phyloP scores from a whole-genome alignment of 495 filamentous ascomycete genomes.

The Lasiosphaeris hirsuta region DNA sequence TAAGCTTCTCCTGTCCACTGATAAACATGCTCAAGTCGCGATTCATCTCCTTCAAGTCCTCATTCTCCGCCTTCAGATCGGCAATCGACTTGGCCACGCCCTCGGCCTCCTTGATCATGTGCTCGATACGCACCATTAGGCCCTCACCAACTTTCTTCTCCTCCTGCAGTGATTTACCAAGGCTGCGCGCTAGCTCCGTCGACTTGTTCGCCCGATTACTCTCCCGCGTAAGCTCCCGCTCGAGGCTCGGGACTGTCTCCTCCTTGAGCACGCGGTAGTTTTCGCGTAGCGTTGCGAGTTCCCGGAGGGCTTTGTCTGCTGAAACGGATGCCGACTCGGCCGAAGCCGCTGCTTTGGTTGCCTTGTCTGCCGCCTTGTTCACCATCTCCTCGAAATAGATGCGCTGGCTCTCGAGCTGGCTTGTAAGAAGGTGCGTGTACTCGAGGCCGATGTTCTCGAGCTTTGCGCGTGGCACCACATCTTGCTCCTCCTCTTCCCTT shows the following conservation, averaged over 20 bases:
- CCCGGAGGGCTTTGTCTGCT: constrained; percentile 49
- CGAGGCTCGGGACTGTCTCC: constrained; percentile 61
- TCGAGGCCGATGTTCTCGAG: constrained; percentile 88
- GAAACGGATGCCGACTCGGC: constrained; percentile 59
- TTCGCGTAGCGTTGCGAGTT: constrained; percentile 49
- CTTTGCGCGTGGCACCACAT: constrained; percentile 85
- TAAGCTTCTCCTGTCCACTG: constrained; percentile 74
- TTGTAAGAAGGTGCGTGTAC: constrained; percentile 89
- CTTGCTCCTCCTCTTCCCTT: constrained; percentile 40
- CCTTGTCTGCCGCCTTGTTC: constrained; percentile 88
- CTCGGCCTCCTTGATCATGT: constrained; percentile 58
- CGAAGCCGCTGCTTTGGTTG: constrained; percentile 62
- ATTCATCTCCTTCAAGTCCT: constrained; percentile 75
- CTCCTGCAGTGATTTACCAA: constrained; percentile 78
- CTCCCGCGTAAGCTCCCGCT: constrained; percentile 66
- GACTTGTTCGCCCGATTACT: constrained; percentile 66
- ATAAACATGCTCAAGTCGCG: constrained; percentile 91
- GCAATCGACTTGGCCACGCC: constrained; percentile 52
- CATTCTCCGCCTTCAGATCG: constrained; percentile 52
- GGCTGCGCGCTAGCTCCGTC: constrained; percentile 66
- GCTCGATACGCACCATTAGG: constrained; percentile 71
- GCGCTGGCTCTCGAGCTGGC: constrained; percentile 86
- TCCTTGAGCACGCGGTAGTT: constrained; percentile 54
- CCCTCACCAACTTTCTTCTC: constrained; percentile 81
- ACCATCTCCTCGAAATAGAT: constrained; percentile 93